Evolutionary conservation across 108 stramenopile species (phyloP), one percentile per base, ranked within the genome.

Genomic region (Parietichytrium sp.): DNA sequence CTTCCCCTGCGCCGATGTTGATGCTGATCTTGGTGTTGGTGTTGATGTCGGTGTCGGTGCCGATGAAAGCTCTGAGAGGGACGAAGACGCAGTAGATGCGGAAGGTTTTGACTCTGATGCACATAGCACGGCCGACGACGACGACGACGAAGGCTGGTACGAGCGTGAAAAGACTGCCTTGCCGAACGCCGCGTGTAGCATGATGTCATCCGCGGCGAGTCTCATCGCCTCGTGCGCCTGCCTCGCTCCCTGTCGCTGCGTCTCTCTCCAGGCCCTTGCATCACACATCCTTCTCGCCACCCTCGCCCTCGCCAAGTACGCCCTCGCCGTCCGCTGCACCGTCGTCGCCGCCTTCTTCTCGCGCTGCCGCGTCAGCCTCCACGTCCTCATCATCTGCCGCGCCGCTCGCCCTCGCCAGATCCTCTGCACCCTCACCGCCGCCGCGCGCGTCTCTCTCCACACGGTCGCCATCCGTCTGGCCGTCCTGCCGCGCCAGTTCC

Each of bases 321-420:
- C 38, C 2, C 25, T 33, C 15, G 45, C 20, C 8, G 61, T 42
- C 0, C 61, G 61, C 42, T 72, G 61, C 38, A 33, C 36, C 10
- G 6, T 6, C 15, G n/a, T 10, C 61, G 61, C 33, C 10, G 61
- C 61, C 6, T 16, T 42, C n/a, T 36, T 72, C 38, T 72, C n/a
- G n/a, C 10, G 13, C 6, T 25, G 33, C 8, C 36, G 7, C 20
- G 36, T 23, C 3, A 45, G 38, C 6, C 61, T 33, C 10, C 16
- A 72, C 10, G 45, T 15, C 23, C 36, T 42, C 61, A 72, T 72
- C 61, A 72, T 72, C 3, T 72, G 36, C 6, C 61, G 61, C 61
- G 61, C 61, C 13, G 45, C 10, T 10, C 61, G 61, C 0, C 61
- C 61, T 10, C 61, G 29, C 61, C 61, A 72, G 3, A 33, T 33